These are phyloP conservation scores for Leptographium procerum DNA, from an alignment of 2,329 filamentous ascomycete genomes.

Conservation along the genomic window DNA sequence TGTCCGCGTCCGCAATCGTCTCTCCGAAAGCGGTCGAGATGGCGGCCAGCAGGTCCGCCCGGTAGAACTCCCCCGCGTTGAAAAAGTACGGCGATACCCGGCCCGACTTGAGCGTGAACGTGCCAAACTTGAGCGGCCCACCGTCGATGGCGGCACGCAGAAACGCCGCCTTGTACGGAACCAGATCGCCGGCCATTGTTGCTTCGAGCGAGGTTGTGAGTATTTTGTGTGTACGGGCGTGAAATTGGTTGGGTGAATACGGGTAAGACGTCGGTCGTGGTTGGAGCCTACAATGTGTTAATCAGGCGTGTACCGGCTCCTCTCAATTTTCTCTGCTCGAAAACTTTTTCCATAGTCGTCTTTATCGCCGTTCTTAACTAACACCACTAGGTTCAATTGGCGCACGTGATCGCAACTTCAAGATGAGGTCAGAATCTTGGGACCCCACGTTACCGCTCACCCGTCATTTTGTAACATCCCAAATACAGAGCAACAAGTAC, in stretches of 20 bases:
- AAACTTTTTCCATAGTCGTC: background rate
- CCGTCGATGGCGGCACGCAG: constrained; percentile 57
- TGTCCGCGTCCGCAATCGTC: constrained; percentile 30
- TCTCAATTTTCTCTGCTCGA: background rate
- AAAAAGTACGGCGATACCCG: constrained; percentile 94
- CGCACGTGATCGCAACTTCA: background rate
- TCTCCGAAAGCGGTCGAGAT: constrained; percentile 74
- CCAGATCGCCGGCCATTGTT: constrained; percentile 23
- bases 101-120: constrained; percentile 84
- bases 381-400: too few species aligned
- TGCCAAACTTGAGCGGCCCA: constrained; percentile 68
- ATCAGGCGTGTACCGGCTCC: background rate
- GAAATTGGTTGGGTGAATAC: too few species aligned
- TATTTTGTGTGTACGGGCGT: background rate
- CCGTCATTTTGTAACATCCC: too few species aligned
- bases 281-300: background rate
- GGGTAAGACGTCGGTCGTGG: background rate
- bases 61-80: constrained; percentile 88
- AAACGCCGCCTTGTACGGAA: constrained; percentile 61
- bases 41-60: constrained; percentile 62
- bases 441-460: background rate
- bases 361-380: too few species aligned
- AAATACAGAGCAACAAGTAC: too few species aligned
- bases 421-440: background rate
- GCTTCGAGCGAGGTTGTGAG: background rate